A percentile compares a stretch with the other conserved stretches of the same genome.
These are phyloP conservation scores for Actinomucor elegans DNA, from an alignment of 371 early-diverging fungal genomes.

Conservation along the genomic window DNA sequence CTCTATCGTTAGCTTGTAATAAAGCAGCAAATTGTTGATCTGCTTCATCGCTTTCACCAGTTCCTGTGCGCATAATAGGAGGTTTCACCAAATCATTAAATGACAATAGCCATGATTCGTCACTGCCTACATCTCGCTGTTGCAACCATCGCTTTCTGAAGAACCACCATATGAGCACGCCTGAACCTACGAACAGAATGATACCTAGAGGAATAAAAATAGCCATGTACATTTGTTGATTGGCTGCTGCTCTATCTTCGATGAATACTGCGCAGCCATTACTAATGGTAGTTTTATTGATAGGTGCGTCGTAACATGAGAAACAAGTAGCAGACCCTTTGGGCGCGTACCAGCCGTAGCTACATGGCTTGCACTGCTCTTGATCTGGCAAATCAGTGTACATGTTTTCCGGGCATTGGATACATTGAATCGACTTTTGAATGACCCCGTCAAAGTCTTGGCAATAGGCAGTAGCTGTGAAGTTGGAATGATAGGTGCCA, in stretches of 20 bases:
- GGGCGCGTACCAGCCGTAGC: slow-evolving; percentile 17
- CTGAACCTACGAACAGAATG: background rate
- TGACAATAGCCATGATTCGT: slow-evolving; percentile 48
- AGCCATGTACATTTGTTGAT: slow-evolving; percentile 20
- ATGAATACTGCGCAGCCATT: slow-evolving; percentile 13
- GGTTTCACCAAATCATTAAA: slow-evolving; percentile 29
- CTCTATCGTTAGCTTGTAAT: too few relatives aligned
- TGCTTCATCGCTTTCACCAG: background rate
- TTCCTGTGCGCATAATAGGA: slow-evolving; percentile 1
- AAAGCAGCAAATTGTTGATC: too few relatives aligned
- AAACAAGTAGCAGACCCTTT: slow-evolving; percentile 20
- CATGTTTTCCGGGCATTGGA: slow-evolving; percentile 33
- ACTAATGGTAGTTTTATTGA: slow-evolving; percentile 2
- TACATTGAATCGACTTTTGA: slow-evolving; percentile 24
- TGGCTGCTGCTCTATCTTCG: slow-evolving; percentile 3
- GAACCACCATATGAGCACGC: slow-evolving; percentile 4
- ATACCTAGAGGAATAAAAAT: slow-evolving; percentile 33
- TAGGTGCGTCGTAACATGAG: slow-evolving; percentile 17
- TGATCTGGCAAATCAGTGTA: slow-evolving; percentile 26
- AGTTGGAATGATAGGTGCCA: slow-evolving; percentile 23
- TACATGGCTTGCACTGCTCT: slow-evolving; percentile 32
- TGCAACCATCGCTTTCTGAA: slow-evolving; percentile 20
- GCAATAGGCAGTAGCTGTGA: slow-evolving; percentile 19
- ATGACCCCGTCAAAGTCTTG: slow-evolving; percentile 13
- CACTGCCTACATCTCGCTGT: slow-evolving; percentile 24